phyloP scores from a whole-genome alignment of 2,329 filamentous ascomycete genomes.

The Grosmannia clavigera region DNA sequence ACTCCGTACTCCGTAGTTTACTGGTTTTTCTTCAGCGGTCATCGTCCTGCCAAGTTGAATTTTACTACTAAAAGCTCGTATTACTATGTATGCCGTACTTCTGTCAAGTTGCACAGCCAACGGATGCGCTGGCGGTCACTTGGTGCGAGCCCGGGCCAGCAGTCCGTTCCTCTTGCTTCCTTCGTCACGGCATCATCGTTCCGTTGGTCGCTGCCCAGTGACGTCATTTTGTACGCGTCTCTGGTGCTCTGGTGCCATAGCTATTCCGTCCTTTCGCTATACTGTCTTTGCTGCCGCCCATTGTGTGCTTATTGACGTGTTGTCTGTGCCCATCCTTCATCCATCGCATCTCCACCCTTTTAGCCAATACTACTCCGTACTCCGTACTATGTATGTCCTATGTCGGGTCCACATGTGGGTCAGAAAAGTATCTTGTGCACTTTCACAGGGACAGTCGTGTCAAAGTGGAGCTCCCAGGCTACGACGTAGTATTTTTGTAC shows the following conservation, averaged over 20 bases:
- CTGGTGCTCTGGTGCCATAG: background rate
- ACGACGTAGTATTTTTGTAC: background rate
- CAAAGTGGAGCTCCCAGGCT: background rate
- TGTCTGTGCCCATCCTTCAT: background rate
- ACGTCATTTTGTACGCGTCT: background rate
- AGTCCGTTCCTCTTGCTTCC: background rate
- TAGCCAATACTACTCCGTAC: background rate
- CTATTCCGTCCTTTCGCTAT: background rate
- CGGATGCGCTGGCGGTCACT: background rate
- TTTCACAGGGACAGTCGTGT: background rate
- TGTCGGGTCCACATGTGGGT: background rate
- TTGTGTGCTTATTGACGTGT: background rate
- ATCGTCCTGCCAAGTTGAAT: no score
- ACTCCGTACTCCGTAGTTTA: no score
- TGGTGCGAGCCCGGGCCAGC: background rate
- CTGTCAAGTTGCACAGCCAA: no score
- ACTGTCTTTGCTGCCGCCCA: background rate
- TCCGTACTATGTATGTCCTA: no score
- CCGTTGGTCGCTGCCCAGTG: background rate
- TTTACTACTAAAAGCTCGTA: no score
- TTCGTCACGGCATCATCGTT: background rate
- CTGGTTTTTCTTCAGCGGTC: no score
- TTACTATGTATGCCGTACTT: no score
- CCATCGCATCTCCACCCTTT: background rate
- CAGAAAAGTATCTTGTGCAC: background rate